Evolutionary conservation across 2,329 filamentous ascomycete species (phyloP), one percentile per base, ranked within the genome.

Genomic region (Colletotrichum brevisporum): DNA sequence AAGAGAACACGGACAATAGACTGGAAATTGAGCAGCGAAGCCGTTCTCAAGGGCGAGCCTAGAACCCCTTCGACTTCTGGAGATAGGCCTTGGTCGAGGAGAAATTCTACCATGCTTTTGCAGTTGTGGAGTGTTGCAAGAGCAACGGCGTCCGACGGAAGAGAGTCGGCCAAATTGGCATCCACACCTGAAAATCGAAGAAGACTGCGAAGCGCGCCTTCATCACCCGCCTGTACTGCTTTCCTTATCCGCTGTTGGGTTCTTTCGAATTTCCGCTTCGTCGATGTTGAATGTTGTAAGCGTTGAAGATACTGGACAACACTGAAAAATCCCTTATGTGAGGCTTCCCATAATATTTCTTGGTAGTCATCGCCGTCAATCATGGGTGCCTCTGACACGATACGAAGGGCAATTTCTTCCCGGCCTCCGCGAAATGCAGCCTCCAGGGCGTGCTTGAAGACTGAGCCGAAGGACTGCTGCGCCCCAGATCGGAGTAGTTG

Each of bases 361-460:
- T 48, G 26, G 47, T 48, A 4, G 27, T 31, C 27, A 5, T 54
- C 3, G 15, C n/a, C n/a, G 45, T 39, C 5, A 8, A 31, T 31
- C 1, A 8, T 8, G 27, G 27, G 3, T 6, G 18, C 3, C 2
- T 13, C n/a, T 1, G 0, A 1, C 16, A 26, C 26, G 2, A 63
- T 6, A 16, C 39, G 26, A 9, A 55, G 12, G 3, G 26, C 51
- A 8, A 63, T n/a, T 9, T 21, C 41, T 48, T 63, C 36, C n/a
- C 9, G 6, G 2, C 51, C 10, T 2, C 51, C 51, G 16, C 26
- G 8, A 6, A 13, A 26, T 45, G 60, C 60, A 55, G 60, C 51
- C 9, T 63, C 13, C 1, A 55, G 5, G 18, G 26, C 41, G 0
- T 2, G 39, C 0, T 48, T 39, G 41, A 26, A 55, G 0, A 4